These are phyloP conservation scores for Aspergillus panamensis DNA, from an alignment of 495 filamentous ascomycete species.

Conservation along the genomic window DNA sequence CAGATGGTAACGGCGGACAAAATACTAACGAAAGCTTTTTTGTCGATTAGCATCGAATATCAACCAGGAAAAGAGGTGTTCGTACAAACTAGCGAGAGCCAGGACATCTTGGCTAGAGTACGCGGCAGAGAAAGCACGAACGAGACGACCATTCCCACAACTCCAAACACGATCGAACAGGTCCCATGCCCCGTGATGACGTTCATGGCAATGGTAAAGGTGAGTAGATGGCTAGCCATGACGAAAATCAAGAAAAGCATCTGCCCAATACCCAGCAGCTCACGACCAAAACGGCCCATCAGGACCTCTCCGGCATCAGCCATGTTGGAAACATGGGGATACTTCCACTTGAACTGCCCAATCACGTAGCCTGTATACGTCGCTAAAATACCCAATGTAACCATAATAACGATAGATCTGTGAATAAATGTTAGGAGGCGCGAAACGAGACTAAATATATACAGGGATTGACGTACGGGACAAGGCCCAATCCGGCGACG, in stretches of 20 bases:
- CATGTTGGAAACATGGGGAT: conserved; percentile 69
- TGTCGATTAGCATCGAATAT: conserved; percentile 22
- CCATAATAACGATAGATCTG: conserved; percentile 61
- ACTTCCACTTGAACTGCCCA: conserved; percentile 70
- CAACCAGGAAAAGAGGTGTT: neutral
- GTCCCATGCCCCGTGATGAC: conserved; percentile 60
- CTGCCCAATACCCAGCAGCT: conserved; percentile 60
- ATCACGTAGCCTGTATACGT: conserved; percentile 78
- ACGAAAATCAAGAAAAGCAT: conserved; percentile 70
- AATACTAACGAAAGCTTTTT: conserved; percentile 61
- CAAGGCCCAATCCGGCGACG: conserved; percentile 63
- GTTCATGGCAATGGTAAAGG: conserved; percentile 72
- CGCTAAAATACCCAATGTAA: conserved; percentile 61
- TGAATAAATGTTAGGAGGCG: conserved; percentile 9
- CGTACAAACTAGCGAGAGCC: conserved; percentile 62
- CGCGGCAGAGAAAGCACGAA: conserved; percentile 64
- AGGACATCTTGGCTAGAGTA: conserved; percentile 59
- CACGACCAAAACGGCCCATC: conserved; percentile 58
- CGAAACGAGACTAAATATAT: neutral
- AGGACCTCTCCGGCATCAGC: conserved; percentile 68
- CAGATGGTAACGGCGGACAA: conserved; percentile 64
- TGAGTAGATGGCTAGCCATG: conserved; percentile 73
- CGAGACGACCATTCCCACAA: conserved; percentile 62
- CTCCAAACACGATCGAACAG: conserved; percentile 68
- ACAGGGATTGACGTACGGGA: conserved; percentile 34